These are phyloP conservation scores for Quercus lobata DNA, from an alignment of 331 rosid genomes.

Conservation along the genomic window DNA sequence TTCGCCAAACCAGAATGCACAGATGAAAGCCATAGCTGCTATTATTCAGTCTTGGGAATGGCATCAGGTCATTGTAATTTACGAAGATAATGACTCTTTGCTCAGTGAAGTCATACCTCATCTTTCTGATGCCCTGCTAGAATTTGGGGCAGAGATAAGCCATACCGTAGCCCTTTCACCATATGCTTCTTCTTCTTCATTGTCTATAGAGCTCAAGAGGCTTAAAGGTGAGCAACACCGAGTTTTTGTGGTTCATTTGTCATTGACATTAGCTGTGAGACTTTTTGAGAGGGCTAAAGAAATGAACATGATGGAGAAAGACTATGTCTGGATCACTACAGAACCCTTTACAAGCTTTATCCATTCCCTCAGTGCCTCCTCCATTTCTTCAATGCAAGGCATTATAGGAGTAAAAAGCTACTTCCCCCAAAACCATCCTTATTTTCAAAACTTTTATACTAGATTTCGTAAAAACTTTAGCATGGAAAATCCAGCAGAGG, in stretches of 20 bases:
- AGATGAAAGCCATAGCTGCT: constrained; percentile 43
- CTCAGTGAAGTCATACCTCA: constrained; percentile 19
- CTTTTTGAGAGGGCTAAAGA: constrained; percentile 32
- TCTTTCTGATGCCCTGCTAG: constrained; percentile 24
- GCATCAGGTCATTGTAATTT: constrained; percentile 33
- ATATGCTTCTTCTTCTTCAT: constrained; percentile 21
- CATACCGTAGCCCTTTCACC: constrained; percentile 31
- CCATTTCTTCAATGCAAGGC: constrained; percentile 41
- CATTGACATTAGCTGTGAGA: constrained; percentile 25
- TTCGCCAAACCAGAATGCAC: constrained; percentile 17
- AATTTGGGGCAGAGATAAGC: constrained; percentile 26
- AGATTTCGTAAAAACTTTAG: constrained; percentile 27
- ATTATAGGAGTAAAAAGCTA: constrained; percentile 40
- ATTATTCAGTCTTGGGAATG: constrained; percentile 43
- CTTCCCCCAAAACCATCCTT: not conserved
- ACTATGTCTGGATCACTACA: constrained; percentile 50
- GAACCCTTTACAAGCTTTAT: constrained; percentile 44
- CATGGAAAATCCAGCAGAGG: constrained; percentile 27
- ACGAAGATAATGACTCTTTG: constrained; percentile 28
- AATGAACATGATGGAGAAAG: constrained; percentile 41
- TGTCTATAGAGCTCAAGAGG: constrained; percentile 31
- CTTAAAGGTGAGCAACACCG: constrained; percentile 29
- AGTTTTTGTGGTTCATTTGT: constrained; percentile 35
- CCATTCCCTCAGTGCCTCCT: constrained; percentile 40
- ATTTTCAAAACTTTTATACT: constrained; percentile 9